Base-by-base conservation (phyloP, 78 protist species). In the Dictyostelium brefeldianum region DNA sequence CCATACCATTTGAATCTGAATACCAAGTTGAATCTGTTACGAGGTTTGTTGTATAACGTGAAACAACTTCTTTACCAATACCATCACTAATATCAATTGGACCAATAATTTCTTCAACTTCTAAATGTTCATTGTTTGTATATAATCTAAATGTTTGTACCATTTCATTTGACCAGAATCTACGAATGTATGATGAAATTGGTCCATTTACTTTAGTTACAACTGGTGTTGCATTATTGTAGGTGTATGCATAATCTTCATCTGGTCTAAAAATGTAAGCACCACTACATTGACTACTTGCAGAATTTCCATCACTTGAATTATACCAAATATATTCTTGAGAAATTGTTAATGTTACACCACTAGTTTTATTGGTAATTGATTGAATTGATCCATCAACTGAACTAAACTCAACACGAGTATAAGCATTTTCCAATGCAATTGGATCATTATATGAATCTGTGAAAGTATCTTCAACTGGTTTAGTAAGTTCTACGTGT, bases 261-360 rank as follows among this genome's bases (percentile, higher is more conserved):
- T 54, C 18, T n/a, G 98, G 97, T 47, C 96, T 85, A 94, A 97
- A 97, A 54, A 97, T 97, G 91, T 97, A 97, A 53, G 98, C 97
- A 9, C 98, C 98, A 8, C 89, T 71, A 47, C 73, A 47, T 92
- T 96, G 98, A 20, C 31, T 51, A 22, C 84, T 80, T 29, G 10
- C n/a, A 22, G 1, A 0, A 57, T 73, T 36, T 15, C 96, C 96
- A 46, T n/a, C 31, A 14, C 79, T 78, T 41, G 85, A 56, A 56
- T 11, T 43, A 80, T 96, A 92, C 77, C 9, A 89, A 20, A 80
- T 1, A 22, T 75, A 81, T 43, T 83, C 89, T 70, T 94, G 96
- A 43, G 29, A 20, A 17, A 94, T 22, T 11, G 57, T 20, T 22
- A 78, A 36, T 3, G 7, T n/a, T 8, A 18, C 36, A 51, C 78